These are phyloP conservation scores for Blastosporella zonata DNA, from an alignment of 1,284 basidiomycete species.

Conservation along the genomic window DNA sequence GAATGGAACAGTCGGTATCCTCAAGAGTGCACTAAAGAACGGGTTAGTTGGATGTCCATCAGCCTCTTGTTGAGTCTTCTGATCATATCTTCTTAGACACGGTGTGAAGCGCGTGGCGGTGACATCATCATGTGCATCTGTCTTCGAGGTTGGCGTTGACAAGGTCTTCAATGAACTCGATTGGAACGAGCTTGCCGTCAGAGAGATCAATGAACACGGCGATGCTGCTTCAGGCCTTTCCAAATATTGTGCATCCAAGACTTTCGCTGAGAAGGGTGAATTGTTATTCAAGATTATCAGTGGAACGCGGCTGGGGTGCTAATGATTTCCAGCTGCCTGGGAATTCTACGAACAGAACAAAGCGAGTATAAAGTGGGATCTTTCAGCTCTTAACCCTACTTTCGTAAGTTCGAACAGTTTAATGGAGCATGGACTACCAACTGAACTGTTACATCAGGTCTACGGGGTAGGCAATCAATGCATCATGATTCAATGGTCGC, in stretches of 20 bases:
- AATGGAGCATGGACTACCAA: not conserved
- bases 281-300: not conserved
- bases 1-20: constrained; percentile 25
- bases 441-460: constrained; percentile 24
- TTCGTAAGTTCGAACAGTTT: constrained; percentile 30
- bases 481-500: constrained; percentile 3
- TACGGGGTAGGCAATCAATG: constrained; percentile 29
- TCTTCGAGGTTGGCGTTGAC: constrained; percentile 35
- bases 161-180: constrained; percentile 43
- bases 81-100: not conserved
- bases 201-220: constrained; percentile 44
- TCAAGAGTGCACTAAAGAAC: constrained; percentile 24
- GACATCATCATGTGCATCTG: constrained; percentile 58
- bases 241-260: constrained; percentile 46
- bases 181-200: constrained; percentile 55
- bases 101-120: constrained; percentile 50
- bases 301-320: not conserved
- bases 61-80: not conserved
- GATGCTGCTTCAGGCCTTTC: constrained; percentile 29
- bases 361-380: constrained; percentile 37
- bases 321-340: constrained; percentile 38
- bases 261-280: constrained; percentile 41
- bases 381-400: constrained; percentile 42
- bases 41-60: constrained; percentile 13
- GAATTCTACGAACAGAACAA: constrained; percentile 38